phyloP scores from a whole-genome alignment of 495 filamentous ascomycete genomes.

The Sabuloglossum arenarium region DNA sequence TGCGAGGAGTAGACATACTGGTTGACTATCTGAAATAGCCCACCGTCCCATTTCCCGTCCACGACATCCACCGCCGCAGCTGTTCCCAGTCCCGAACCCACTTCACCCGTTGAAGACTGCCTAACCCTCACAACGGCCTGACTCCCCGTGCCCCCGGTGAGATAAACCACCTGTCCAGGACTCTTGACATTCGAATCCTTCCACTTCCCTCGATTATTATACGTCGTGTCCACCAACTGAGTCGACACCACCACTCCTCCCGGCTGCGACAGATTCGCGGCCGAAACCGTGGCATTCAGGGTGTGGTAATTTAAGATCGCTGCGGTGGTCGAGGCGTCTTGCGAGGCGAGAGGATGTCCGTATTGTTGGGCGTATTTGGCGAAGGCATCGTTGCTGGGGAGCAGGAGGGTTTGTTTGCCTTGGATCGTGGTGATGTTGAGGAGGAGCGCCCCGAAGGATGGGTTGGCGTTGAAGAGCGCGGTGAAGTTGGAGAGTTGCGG shows the following conservation, averaged over 20 bases:
- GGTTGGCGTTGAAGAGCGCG: neutral
- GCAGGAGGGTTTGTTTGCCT: neutral
- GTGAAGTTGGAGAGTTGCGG: neutral
- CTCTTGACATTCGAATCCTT: neutral
- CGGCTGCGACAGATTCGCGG: neutral
- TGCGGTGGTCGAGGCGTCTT: neutral
- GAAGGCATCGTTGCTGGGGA: neutral
- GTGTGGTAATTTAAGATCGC: neutral
- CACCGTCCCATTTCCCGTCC: constrained; percentile 4
- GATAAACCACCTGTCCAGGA: neutral
- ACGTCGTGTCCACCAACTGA: neutral
- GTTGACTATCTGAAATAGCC: constrained; percentile 5
- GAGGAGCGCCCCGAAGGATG: neutral
- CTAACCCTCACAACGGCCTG: neutral
- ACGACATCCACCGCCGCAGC: neutral
- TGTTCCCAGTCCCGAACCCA: neutral
- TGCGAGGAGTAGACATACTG: neutral
- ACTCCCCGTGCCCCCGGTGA: neutral
- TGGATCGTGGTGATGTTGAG: neutral
- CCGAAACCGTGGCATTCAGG: neutral
- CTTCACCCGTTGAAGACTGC: neutral
- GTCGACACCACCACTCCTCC: neutral
- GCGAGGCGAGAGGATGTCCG: neutral
- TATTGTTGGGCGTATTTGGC: neutral
- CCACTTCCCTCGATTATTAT: neutral